Evolutionary conservation across 805 yeast species (phyloP).

Genomic region (Komagataella pseudopastoris): DNA sequence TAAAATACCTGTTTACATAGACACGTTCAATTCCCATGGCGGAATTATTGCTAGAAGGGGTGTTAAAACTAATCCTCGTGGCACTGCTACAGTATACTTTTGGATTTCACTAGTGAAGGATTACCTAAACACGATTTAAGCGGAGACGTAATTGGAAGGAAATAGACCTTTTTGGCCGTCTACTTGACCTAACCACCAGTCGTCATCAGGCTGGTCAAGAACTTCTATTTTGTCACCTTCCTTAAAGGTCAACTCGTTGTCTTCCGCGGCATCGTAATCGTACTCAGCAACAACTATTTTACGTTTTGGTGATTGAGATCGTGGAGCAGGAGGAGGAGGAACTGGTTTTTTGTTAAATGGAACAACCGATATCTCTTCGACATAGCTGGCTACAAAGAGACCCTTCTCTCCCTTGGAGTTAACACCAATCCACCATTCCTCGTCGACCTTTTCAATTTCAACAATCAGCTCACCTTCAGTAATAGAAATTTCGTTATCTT

Average conservation of each 20-base stretch:
- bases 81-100: conserved; percentile 35
- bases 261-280: conserved; percentile 85
- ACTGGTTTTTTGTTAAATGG: conserved; percentile 10
- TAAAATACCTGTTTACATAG: conserved; percentile 62
- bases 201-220: conserved; percentile 83
- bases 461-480: conserved; percentile 52
- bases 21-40: conserved; percentile 73
- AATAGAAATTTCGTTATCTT: conserved; percentile 61
- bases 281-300: conserved; percentile 52
- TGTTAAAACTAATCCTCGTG: conserved; percentile 31
- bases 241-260: conserved; percentile 73
- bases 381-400: conserved; percentile 45
- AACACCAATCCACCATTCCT: conserved; percentile 52
- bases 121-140: neutral
- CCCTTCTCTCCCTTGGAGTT: conserved; percentile 30
- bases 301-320: conserved; percentile 12
- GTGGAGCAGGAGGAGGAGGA: conserved; percentile 8
- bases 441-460: conserved; percentile 59
- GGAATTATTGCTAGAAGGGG: conserved; percentile 75
- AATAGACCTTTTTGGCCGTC: conserved; percentile 73
- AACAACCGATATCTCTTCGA: conserved; percentile 16
- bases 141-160: conserved; percentile 78
- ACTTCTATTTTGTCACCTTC: conserved; percentile 76
- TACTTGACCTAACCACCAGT: conserved; percentile 92
- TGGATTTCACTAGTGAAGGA: conserved; percentile 21